Evolutionary conservation across 106 monocot genomes (phyloP), one percentile per base, ranked within the genome.

Genomic region (Narthecium ossifragum): DNA sequence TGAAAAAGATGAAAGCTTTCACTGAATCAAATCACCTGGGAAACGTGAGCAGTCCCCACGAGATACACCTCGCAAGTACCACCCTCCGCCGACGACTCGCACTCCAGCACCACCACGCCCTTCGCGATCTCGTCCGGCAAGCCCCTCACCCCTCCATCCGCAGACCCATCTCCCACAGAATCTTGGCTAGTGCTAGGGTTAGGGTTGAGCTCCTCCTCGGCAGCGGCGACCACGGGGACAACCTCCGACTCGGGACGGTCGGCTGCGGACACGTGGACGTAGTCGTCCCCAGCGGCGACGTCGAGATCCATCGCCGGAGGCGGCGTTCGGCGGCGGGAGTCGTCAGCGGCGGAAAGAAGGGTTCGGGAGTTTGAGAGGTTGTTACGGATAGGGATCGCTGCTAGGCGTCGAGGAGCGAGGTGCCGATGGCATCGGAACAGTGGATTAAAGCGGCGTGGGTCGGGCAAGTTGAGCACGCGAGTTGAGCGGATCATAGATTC

Each of bases 21-120:
- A 28, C 24, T 2, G 17, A 32, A 36, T 15, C 9, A 53, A 24
- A 39, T 63, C 51, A 92, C 91, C 86, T 60, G 70, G 27, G 91
- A 92, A 23, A 92, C 83, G 34, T 92, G 91, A 8, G 91, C 86
- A 1, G 91, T 92, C 26, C 91, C 91, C 5, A 92, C 86, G 47
- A 92, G 51, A 71, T 86, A 92, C 4, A 92, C 91, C 38, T 77
- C 68, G 65, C 91, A 92, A 12, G 51, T 24, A 33, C 91, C 83
- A 22, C 80, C 71, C 33, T 80, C 86, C 0, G 63, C 73, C 36
- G 80, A 76, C 29, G 86, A 83, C 51, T 92, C 86, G 75, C 91
- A 92, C 61, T 85, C 65, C 69, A 92, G 61, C 26, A 38, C 32
- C 58, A 83, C 72, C 20, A 92, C 71, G 9, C 72, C 69, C 71